Evolutionary conservation across 768 basidiomycete species (phyloP).

Genomic region (Tephrocybe sp.): DNA sequence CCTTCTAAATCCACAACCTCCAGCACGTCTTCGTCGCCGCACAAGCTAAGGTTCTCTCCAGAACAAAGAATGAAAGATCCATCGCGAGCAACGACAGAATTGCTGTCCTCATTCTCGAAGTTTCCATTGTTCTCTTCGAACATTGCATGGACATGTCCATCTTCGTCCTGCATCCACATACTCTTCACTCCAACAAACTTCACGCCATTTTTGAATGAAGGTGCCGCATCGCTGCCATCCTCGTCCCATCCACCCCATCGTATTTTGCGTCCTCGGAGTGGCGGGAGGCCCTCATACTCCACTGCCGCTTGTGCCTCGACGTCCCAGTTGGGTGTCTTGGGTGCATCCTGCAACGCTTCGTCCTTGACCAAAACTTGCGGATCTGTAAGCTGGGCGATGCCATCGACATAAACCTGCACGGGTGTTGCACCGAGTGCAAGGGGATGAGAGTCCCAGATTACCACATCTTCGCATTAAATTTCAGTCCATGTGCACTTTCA

Average conservation of each 20-base stretch:
- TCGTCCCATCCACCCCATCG: conserved; percentile 3
- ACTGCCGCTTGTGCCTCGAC: conserved; percentile 57
- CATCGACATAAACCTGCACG: conserved; percentile 79
- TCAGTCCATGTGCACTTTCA: not conserved
- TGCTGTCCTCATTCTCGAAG: conserved; percentile 5
- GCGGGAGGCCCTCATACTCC: conserved; percentile 66
- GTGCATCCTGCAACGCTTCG: conserved; percentile 44
- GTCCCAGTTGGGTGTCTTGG: conserved; percentile 56
- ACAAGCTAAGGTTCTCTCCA: conserved; percentile 17
- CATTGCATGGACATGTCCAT: conserved; percentile 19
- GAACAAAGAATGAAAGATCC: conserved; percentile 51
- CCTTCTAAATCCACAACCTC: conserved; percentile 55
- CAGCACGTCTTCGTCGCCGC: conserved; percentile 13
- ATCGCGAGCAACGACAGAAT: conserved; percentile 44
- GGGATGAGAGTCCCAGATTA: conserved; percentile 75
- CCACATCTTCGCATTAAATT: conserved; percentile 34
- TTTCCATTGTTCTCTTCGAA: conserved; percentile 19
- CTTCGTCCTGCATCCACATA: conserved; percentile 25
- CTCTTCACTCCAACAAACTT: conserved; percentile 54
- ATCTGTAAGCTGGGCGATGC: conserved; percentile 57
- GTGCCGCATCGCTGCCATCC: not conserved
- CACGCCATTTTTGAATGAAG: conserved; percentile 29
- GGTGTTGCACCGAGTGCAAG: conserved; percentile 79
- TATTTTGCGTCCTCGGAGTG: conserved; percentile 42
- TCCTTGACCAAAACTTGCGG: conserved; percentile 44